Evolutionary conservation across 2,329 filamentous ascomycete species (phyloP).

Genomic region (Colletotrichum tropicale): DNA sequence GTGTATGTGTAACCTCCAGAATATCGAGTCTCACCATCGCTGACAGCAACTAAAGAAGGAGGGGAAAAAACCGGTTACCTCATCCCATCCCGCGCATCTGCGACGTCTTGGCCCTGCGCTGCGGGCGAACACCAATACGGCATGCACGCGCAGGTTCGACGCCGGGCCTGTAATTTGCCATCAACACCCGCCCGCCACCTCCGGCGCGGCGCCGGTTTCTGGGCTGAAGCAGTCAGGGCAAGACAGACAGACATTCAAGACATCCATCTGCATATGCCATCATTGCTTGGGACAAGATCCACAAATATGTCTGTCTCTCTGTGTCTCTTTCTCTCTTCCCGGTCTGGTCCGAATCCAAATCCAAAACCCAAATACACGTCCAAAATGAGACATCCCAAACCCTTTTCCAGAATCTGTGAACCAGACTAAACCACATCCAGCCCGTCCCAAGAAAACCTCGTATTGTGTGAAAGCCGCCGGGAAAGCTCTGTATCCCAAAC

Average conservation of each 20-base stretch:
- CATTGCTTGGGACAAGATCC: not conserved
- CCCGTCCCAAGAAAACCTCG: not conserved
- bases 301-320: not conserved
- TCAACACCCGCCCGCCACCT: not conserved
- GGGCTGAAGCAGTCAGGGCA: not conserved
- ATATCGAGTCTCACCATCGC: not conserved
- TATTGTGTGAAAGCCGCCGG: not conserved
- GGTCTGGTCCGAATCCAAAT: not conserved
- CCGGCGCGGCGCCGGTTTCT: not conserved
- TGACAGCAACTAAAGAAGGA: not conserved
- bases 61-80: not conserved
- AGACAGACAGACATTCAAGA: not conserved
- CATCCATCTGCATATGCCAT: not conserved
- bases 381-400: not conserved
- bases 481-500: not conserved
- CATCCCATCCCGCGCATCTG: not conserved
- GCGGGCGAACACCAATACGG: not conserved
- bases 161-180: not conserved
- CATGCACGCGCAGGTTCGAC: not conserved
- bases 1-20: not conserved
- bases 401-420: not conserved
- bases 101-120: not conserved
- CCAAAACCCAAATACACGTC: not conserved
- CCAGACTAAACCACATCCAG: not conserved
- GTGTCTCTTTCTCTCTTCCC: not conserved